Conservation (phyloP, 179 eudicot species). For the Silene noctiflora region DNA sequence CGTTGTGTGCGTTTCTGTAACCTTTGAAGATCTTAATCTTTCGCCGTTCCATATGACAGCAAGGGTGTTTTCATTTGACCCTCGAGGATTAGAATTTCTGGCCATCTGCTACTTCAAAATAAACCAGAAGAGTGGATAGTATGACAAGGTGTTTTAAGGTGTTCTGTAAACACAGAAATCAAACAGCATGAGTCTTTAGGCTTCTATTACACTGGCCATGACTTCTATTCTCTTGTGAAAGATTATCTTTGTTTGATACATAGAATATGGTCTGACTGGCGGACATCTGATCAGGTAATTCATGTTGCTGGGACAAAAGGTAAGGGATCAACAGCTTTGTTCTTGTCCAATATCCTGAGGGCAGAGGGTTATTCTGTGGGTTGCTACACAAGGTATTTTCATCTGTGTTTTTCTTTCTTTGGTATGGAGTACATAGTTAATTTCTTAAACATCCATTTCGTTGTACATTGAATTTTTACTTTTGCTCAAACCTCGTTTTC, state of each 20-base stretch:
- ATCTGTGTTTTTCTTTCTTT: neutral
- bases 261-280: neutral
- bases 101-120: too few species aligned
- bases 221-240: too few species aligned
- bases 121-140: too few species aligned
- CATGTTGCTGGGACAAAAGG: slow-evolving; percentile 98
- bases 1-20: too few species aligned
- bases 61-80: too few species aligned
- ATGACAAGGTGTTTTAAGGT: too few species aligned
- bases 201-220: too few species aligned
- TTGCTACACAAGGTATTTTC: slow-evolving; percentile 67
- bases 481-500: slow-evolving; percentile 26
- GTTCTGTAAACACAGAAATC: too few species aligned
- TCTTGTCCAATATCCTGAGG: slow-evolving; percentile 72
- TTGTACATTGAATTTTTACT: slow-evolving; percentile 9
- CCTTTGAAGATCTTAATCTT: too few species aligned
- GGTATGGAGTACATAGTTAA: neutral
- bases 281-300: slow-evolving; percentile 42
- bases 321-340: slow-evolving; percentile 95
- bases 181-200: too few species aligned
- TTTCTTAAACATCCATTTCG: neutral
- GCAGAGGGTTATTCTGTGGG: slow-evolving; percentile 92
- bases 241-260: neutral
- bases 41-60: too few species aligned
- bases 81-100: too few species aligned